Base-by-base conservation (phyloP, 2,329 filamentous ascomycete genomes). In the Alternaria atra region DNA sequence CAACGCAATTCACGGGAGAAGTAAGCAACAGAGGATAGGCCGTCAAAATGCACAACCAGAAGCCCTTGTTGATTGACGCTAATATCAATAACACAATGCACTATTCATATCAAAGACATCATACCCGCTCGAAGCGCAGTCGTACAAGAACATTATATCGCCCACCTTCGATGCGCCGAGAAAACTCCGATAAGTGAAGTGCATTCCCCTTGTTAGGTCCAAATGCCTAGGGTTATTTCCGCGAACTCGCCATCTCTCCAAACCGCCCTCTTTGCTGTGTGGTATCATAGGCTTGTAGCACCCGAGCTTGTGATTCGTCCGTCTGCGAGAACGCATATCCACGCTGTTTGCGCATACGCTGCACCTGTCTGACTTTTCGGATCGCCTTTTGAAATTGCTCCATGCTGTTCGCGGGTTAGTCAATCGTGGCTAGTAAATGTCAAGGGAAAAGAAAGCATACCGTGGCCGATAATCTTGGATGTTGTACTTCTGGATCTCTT, bases 331-430 rank as follows among this genome's bases (percentile, higher is more conserved):
- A 99, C 64, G 95, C 95, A 77, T 99, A 99, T 34, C 95, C 95
- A 75, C 95, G 91, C 82, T 99, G 95, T 82, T 99, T 99, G 77
- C 95, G 93, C 95, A 98, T 99, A 66, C 95, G 91, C 82, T 98
- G 95, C 40, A 98, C 95, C 81, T 99, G 95, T 52, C 95, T 89
- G 54, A 99, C 95, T 82, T 99, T 99, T 73, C 95, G 91, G 75
- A 99, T 98, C 23, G 95, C 95, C 82, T 99, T 99, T 82, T 99
- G 95, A 85, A 99, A 99, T 81, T 99, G 95, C 76, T 99, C 95
- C 95, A 99, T 99, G 75, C 92, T 94, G 65, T 63, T 23, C 5
- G 5, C 23, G 12, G 5, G 20, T 64, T 5, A 64, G 55, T 35
- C 35, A n/a, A 10, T 34, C 30, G 30, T 44, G 23, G 7, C 20